Conservation (phyloP, 2,329 filamentous ascomycete species). For the Coccinonectria pachysandricola region DNA sequence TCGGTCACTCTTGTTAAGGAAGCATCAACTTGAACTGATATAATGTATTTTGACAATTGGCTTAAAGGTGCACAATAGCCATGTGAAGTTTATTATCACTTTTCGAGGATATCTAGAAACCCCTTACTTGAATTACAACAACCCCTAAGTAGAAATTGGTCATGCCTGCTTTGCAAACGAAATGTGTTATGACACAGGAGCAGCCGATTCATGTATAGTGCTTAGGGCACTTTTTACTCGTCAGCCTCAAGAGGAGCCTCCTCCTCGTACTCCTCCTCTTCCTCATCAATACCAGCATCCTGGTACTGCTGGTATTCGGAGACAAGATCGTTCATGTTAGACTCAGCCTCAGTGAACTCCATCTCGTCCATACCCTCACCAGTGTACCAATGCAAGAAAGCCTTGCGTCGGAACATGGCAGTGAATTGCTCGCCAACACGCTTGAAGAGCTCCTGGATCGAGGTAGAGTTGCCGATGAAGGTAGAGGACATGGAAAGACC, state of each 20-base stretch:
- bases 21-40: too few relatives aligned
- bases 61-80: too few relatives aligned
- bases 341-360: constrained; percentile 99
- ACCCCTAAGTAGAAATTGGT: constrained; percentile 23
- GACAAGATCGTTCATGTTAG: constrained; percentile 99
- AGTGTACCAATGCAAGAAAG: constrained; percentile 99
- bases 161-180: constrained; percentile 15
- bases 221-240: constrained; percentile 24
- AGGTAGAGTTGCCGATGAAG: constrained; percentile 98
- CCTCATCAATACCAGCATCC: constrained; percentile 94
- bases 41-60: too few relatives aligned
- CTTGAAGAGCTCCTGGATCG: constrained; percentile 99
- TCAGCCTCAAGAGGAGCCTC: constrained; percentile 70
- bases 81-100: constrained; percentile 21
- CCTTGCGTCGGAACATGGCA: constrained; percentile 99
- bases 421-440: constrained; percentile 99
- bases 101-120: constrained; percentile 31
- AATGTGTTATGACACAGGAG: constrained; percentile 4
- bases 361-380: constrained; percentile 99
- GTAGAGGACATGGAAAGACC: constrained; percentile 99
- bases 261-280: constrained; percentile 91
- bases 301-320: constrained; percentile 99
- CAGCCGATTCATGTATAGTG: constrained; percentile 2
- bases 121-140: constrained; percentile 25
- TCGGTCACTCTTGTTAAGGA: too few relatives aligned